Evolutionary conservation across 1,139 yeast species (phyloP).

Genomic region (Wickerhamiella infanticola): DNA sequence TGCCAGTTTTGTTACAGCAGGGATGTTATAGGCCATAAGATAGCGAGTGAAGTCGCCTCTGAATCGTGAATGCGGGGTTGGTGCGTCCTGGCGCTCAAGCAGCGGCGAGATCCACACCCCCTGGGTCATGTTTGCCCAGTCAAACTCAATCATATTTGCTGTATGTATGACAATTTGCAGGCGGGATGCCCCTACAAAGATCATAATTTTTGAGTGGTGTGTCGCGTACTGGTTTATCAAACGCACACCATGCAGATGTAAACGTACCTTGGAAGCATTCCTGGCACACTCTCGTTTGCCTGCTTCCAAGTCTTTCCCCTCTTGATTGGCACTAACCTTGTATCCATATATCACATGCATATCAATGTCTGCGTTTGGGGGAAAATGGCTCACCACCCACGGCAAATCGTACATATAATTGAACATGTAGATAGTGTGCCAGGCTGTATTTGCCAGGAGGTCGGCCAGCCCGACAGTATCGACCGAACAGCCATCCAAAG

Average conservation of each 20-base stretch:
- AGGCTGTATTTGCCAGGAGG: constrained; percentile 11
- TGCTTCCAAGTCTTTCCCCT: not conserved
- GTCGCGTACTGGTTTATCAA: constrained; percentile 17
- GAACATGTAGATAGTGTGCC: constrained; percentile 19
- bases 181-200: constrained; percentile 15
- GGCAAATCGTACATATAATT: constrained; percentile 19
- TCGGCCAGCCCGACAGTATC: constrained; percentile 13
- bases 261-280: constrained; percentile 10
- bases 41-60: constrained; percentile 18
- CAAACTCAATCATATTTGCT: constrained; percentile 22
- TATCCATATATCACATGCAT: constrained; percentile 18
- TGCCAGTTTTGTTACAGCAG: constrained; percentile 11
- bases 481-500: constrained; percentile 2
- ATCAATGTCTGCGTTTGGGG: constrained; percentile 11
- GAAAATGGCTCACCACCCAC: constrained; percentile 17
- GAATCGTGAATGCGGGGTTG: constrained; percentile 10
- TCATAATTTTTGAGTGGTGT: constrained; percentile 26
- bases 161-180: constrained; percentile 20
- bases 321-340: constrained; percentile 6
- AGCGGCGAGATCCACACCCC: constrained; percentile 22
- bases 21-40: constrained; percentile 15
- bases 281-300: not conserved
- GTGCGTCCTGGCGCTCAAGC: constrained; percentile 6
- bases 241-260: constrained; percentile 13
- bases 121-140: constrained; percentile 23